Percentiles rank a stretch among this genome's conserved stretches.
phyloP scores from a whole-genome alignment of 139 green algal genomes.

The Chloropicon primus region DNA sequence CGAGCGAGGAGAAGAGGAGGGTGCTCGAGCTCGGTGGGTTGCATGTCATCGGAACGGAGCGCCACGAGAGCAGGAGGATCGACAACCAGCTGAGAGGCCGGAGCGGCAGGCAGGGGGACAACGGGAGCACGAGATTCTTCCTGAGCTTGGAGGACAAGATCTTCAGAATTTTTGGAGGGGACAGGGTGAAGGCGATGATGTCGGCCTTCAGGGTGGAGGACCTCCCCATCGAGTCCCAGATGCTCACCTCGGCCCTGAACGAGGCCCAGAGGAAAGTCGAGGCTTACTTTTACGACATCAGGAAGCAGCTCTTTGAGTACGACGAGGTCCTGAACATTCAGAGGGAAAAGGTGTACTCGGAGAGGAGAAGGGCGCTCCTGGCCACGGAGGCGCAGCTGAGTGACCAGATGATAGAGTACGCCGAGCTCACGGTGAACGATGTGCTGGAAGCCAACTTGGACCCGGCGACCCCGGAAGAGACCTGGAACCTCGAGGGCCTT shows the following conservation, averaged over 20 bases:
- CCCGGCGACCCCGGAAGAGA: conserved; percentile 27
- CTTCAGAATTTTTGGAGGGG: conserved; percentile 87
- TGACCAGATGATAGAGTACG: conserved; percentile 78
- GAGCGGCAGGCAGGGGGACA: conserved; percentile 71
- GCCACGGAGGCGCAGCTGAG: conserved; percentile 33
- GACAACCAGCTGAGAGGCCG: conserved; percentile 93
- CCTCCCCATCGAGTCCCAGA: conserved; percentile 91
- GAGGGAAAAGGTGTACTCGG: conserved; percentile 81
- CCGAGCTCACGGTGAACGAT: conserved; percentile 86
- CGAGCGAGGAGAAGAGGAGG: conserved; percentile 69
- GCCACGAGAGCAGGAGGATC: conserved; percentile 88
- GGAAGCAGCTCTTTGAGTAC: conserved; percentile 94
- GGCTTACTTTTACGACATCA: conserved; percentile 96
- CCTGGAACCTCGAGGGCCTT: conserved; percentile 76
- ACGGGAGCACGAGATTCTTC: conserved; percentile 86
- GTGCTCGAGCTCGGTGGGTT: conserved; percentile 69
- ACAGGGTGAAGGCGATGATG: conserved; percentile 86
- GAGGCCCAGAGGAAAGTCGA: conserved; percentile 92
- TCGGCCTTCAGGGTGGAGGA: conserved; percentile 76
- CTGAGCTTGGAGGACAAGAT: conserved; percentile 81
- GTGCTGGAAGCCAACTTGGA: conserved; percentile 93
- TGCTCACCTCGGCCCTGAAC: conserved; percentile 87
- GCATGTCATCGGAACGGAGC: conserved; percentile 92
- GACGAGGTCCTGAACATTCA: conserved; percentile 92
- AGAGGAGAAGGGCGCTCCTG: conserved; percentile 66